A percentile compares a stretch with the other conserved stretches of the same genome.
These are phyloP conservation scores for Polyplosphaeria fusca DNA, from an alignment of 495 filamentous ascomycete genomes.

Conservation along the genomic window DNA sequence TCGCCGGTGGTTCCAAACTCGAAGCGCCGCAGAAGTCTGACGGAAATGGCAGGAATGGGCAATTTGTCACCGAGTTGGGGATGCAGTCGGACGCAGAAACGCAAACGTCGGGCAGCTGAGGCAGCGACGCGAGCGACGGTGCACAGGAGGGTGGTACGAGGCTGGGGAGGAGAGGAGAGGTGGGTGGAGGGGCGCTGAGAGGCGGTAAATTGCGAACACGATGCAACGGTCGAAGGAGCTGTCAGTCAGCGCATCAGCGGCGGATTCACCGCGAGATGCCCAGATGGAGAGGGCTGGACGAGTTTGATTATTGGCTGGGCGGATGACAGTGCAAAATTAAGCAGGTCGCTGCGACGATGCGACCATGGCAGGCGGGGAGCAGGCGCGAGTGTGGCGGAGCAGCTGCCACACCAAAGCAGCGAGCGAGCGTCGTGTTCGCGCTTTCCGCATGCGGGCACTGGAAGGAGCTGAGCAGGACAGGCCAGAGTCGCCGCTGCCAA, in stretches of 20 bases:
- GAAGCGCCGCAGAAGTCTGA: neutral
- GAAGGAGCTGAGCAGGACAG: neutral
- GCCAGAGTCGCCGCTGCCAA: neutral
- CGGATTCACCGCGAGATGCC: no score
- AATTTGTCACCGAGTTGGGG: neutral
- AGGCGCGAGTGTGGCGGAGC: neutral
- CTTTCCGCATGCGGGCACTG: neutral
- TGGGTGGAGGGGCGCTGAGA: neutral
- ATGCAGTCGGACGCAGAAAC: no score
- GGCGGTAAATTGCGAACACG: slow-evolving; percentile 13
- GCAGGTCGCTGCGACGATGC: neutral
- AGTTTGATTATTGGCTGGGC: slow-evolving; percentile 6
- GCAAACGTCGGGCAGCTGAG: no score
- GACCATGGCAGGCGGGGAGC: neutral
- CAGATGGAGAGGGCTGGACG: no score
- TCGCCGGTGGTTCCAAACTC: slow-evolving; percentile 1
- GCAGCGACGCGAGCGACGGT: no score
- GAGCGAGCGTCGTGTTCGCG: neutral
- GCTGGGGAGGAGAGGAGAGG: no score
- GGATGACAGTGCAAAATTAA: slow-evolving; percentile 4
- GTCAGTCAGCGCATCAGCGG: neutral
- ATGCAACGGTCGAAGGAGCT: neutral
- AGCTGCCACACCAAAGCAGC: neutral
- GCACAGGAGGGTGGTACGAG: no score
- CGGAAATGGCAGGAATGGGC: slow-evolving; percentile 4